phyloP scores from a whole-genome alignment of 257 asterid genomes.

The Sherardia arvensis region DNA sequence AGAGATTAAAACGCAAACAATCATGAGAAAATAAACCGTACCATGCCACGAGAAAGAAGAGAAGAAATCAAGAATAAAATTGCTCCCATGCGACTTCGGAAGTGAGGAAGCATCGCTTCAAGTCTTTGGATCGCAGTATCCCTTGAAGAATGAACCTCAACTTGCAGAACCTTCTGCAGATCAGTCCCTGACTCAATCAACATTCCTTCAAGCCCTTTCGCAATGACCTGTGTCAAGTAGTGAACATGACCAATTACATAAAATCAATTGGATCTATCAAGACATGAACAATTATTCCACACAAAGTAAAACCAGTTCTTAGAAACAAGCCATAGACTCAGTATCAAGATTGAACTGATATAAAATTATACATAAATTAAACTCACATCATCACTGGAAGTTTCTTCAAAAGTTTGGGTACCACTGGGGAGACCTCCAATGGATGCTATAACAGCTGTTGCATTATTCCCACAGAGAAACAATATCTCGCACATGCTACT shows the following conservation, averaged over 20 bases:
- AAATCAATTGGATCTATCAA: not conserved
- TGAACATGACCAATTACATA: not conserved
- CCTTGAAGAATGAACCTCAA: conserved; percentile 44
- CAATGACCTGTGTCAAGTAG: conserved; percentile 37
- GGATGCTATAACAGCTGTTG: conserved; percentile 65
- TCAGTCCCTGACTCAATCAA: conserved; percentile 70
- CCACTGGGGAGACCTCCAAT: conserved; percentile 38
- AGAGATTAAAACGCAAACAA: not conserved
- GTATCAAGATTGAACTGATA: not conserved
- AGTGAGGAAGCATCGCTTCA: conserved; percentile 66
- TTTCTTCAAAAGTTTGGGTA: conserved; percentile 22
- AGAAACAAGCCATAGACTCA: not conserved
- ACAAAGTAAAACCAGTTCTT: not conserved
- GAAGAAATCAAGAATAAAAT: conserved; percentile 87
- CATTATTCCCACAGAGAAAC: conserved; percentile 73
- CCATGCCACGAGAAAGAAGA: conserved; percentile 89
- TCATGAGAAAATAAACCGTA: conserved; percentile 21
- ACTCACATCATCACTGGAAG: conserved; percentile 62
- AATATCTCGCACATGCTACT: conserved; percentile 87
- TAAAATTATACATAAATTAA: not conserved
- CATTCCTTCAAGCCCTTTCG: conserved; percentile 62
- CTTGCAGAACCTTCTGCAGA: conserved; percentile 58
- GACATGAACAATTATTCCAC: not conserved
- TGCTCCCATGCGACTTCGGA: conserved; percentile 92
- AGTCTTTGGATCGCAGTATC: conserved; percentile 48